Evolutionary conservation across 2,329 filamentous ascomycete genomes (phyloP).

Genomic region (Colletotrichum incanum): DNA sequence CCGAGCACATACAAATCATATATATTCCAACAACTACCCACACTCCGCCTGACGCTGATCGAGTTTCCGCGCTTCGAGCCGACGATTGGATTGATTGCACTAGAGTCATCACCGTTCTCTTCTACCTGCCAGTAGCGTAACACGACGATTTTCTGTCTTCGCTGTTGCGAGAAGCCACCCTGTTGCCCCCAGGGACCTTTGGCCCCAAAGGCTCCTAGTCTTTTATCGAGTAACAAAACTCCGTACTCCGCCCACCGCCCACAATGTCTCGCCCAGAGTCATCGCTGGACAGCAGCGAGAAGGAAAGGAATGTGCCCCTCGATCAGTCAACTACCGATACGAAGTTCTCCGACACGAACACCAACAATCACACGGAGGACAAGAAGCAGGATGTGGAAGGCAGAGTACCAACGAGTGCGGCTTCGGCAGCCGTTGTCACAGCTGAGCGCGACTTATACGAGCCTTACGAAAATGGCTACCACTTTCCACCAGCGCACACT

Average conservation of each 20-base stretch:
- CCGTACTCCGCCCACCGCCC: too few species aligned
- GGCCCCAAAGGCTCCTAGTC: not conserved
- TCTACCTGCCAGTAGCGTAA: not conserved
- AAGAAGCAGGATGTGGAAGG: conserved; percentile 24
- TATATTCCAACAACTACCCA: not conserved
- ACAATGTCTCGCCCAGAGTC: conserved; percentile 27
- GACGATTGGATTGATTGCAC: not conserved
- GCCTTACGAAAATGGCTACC: conserved; percentile 71
- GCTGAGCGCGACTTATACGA: conserved; percentile 36
- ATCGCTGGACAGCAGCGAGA: conserved; percentile 22
- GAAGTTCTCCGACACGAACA: conserved; percentile 19
- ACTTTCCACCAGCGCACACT: conserved; percentile 74
- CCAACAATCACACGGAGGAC: not conserved
- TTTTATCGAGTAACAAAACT: not conserved
- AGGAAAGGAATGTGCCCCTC: conserved; percentile 20
- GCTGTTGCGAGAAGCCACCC: not conserved
- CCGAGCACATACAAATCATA: not conserved
- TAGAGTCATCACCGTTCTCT: not conserved
- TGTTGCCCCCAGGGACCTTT: not conserved
- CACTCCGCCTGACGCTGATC: too few species aligned
- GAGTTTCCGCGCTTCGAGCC: not conserved
- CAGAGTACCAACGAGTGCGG: conserved; percentile 33
- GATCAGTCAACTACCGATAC: conserved; percentile 26
- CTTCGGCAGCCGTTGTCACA: conserved; percentile 27
- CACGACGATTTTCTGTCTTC: not conserved